phyloP scores from a whole-genome alignment of 306 rosid genomes.

The Prunus campanulata region DNA sequence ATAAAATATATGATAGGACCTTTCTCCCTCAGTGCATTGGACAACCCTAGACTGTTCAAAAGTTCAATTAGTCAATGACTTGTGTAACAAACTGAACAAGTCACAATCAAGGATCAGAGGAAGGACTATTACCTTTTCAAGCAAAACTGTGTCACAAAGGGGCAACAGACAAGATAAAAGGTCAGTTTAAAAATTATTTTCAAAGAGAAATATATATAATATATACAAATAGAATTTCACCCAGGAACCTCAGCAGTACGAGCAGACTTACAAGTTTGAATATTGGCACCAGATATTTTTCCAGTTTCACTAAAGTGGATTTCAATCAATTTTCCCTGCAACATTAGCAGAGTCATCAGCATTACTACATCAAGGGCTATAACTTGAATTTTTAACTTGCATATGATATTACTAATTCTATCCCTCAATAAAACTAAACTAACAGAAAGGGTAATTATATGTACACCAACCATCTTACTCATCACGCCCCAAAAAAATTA shows the following conservation, averaged over 20 bases:
- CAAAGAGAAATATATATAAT: not conserved
- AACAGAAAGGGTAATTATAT: not conserved
- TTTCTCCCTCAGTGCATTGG: constrained; percentile 95
- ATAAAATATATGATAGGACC: constrained; percentile 98
- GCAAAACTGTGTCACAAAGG: constrained; percentile 64
- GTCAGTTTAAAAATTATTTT: constrained; percentile 33
- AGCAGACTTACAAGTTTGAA: constrained; percentile 85
- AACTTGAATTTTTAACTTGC: constrained; percentile 4
- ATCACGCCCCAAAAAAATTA: not conserved
- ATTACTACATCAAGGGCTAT: constrained; percentile 12
- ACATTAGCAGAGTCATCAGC: constrained; percentile 28
- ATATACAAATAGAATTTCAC: constrained; percentile 11
- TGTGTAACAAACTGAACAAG: constrained; percentile 19
- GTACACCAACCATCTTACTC: not conserved
- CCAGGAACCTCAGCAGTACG: constrained; percentile 17
- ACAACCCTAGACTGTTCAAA: constrained; percentile 91
- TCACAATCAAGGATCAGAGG: constrained; percentile 20
- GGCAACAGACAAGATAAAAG: constrained; percentile 31
- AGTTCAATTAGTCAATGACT: constrained; percentile 22
- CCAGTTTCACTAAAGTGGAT: constrained; percentile 98
- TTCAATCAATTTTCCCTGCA: constrained; percentile 96
- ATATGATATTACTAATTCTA: constrained; percentile 4
- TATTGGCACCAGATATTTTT: constrained; percentile 94
- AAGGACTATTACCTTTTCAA: constrained; percentile 79
- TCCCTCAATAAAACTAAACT: constrained; percentile 9